Conservation (phyloP, 108 stramenopile species). For the Skeletonema tropicum region DNA sequence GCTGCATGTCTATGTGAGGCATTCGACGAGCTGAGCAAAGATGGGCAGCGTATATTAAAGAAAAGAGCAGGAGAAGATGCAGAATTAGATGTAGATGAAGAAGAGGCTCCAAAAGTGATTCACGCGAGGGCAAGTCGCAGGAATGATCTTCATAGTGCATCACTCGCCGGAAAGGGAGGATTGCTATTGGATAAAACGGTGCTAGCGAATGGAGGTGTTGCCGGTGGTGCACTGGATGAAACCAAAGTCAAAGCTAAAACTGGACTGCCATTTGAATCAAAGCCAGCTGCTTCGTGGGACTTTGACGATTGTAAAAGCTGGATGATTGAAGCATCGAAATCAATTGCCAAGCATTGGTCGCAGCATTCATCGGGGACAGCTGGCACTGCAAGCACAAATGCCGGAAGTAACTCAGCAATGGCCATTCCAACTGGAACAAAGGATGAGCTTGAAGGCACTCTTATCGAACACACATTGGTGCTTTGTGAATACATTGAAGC, state of each 20-base stretch:
- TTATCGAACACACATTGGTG: constrained; percentile 77
- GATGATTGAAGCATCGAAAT: constrained; percentile 77
- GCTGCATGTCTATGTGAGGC: constrained; percentile 86
- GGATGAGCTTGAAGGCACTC: constrained; percentile 80
- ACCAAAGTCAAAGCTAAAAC: constrained; percentile 9
- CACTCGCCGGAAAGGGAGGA: constrained; percentile 81
- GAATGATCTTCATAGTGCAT: constrained; percentile 83
- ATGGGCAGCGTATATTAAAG: constrained; percentile 70
- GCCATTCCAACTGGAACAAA: constrained; percentile 66
- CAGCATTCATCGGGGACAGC: constrained; percentile 50
- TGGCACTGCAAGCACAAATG: constrained; percentile 31
- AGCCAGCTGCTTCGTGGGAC: constrained; percentile 77
- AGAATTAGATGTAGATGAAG: constrained; percentile 28
- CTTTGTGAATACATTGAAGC: constrained; percentile 77
- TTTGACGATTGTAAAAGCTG: constrained; percentile 83
- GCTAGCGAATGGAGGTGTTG: constrained; percentile 33
- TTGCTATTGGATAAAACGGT: constrained; percentile 63
- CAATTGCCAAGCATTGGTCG: constrained; percentile 75
- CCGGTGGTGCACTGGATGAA: constrained; percentile 30
- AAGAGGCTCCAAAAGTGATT: constrained; percentile 13
- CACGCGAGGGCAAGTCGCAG: constrained; percentile 69
- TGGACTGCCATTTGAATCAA: constrained; percentile 49
- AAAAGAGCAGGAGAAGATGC: constrained; percentile 53
- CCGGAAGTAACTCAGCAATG: constrained; percentile 9
- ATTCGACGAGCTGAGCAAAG: constrained; percentile 78